Evolutionary conservation across 2,329 filamentous ascomycete genomes (phyloP), one percentile per base, ranked within the genome.

Genomic region (Acrocalymma vagum): DNA sequence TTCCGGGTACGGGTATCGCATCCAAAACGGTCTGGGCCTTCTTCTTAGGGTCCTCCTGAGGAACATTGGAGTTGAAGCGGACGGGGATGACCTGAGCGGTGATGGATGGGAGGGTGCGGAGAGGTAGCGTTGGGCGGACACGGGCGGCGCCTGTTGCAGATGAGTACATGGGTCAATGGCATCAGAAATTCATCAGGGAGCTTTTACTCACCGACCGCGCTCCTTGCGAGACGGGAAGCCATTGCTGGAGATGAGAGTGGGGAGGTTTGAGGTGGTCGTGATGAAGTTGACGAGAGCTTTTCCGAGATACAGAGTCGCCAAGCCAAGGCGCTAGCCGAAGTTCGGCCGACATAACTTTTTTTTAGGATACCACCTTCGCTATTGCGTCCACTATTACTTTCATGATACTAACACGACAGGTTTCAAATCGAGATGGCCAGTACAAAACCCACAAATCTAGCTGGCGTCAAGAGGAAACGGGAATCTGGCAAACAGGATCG

Each of bases 1-100:
- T 96, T 64, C 95, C 94, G 67, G 94, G 94, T 31, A 99, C 83
- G 55, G 94, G 94, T 38, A 99, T 83, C 53, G 92, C 80, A 67
- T 99, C 91, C 69, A 99, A 80, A 75, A 99, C 88, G 55, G 91
- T 95, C 79, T 95, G 88, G 47, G 94, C 94, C 84, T 95, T 96
- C 80, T 88, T 89, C 83, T 96, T 92, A 71, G 95, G 93, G 67
- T 96, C 90, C 75, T 94, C 85, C 63, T 85, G 75, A 51, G 92
- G 90, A 40, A 93, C 84, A 72, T 85, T 87, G 69, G 90, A 92
- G 65, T 83, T 78, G 72, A 83, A 81, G 71, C 90, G 87, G 69
- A 78, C 80, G 60, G 83, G 76, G 64, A 85, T 82, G 69, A 88
- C 72, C 65, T 84, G 81, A 60, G 84, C 79, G 71, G 83, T 80